phyloP scores from a whole-genome alignment of 2,329 filamentous ascomycete species.

The Emergomyces africanus region DNA sequence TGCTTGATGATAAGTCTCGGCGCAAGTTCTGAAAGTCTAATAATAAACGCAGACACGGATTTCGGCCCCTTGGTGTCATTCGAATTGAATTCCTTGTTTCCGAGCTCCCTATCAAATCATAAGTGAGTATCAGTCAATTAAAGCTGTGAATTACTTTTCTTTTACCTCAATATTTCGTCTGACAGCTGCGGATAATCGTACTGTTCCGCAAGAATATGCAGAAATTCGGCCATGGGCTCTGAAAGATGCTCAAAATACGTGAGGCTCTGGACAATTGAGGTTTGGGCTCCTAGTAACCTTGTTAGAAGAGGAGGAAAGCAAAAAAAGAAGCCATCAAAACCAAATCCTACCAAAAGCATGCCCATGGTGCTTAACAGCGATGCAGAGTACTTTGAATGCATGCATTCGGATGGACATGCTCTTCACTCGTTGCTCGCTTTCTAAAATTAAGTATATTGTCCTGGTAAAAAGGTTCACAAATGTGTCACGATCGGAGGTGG shows the following conservation, averaged over 20 bases:
- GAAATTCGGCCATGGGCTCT: conserved; percentile 96
- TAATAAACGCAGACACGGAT: conserved; percentile 86
- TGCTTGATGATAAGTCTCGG: conserved; percentile 92
- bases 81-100: conserved; percentile 95
- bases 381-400: conserved; percentile 90
- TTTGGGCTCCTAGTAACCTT: conserved; percentile 63
- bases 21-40: conserved; percentile 82
- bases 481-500: conserved; percentile 89
- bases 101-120: conserved; percentile 53
- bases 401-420: conserved; percentile 85
- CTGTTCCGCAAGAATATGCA: conserved; percentile 90
- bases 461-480: conserved; percentile 87
- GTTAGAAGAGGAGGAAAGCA: conserved; percentile 5
- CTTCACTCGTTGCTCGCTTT: conserved; percentile 89
- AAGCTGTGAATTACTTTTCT: background rate
- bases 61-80: conserved; percentile 94
- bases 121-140: conserved; percentile 12
- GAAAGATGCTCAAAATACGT: conserved; percentile 99
- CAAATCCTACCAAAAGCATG: conserved; percentile 67
- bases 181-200: conserved; percentile 95
- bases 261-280: conserved; percentile 91
- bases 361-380: conserved; percentile 94
- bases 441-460: conserved; percentile 84
- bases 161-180: conserved; percentile 67
- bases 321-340: background rate